phyloP scores from a whole-genome alignment of 2,329 filamentous ascomycete species.

The Ilyonectria mors-panacis region DNA sequence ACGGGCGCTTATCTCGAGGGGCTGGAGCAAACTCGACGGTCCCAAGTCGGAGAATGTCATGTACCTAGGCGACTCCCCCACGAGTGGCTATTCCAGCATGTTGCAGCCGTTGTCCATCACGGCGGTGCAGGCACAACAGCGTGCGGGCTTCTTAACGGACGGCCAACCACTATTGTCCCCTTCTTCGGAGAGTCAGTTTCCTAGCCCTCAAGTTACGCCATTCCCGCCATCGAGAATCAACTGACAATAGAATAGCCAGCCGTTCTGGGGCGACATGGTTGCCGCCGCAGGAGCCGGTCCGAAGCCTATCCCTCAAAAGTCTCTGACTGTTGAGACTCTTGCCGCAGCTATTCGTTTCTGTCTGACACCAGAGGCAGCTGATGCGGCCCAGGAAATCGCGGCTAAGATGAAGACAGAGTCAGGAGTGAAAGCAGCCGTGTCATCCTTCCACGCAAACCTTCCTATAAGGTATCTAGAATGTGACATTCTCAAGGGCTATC shows the following conservation, averaged over 20 bases:
- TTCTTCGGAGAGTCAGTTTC: constrained; percentile 72
- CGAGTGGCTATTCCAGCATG: constrained; percentile 79
- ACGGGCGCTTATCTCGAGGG: constrained; percentile 77
- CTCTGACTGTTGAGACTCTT: not conserved
- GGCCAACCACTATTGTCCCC: constrained; percentile 79
- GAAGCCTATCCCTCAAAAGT: constrained; percentile 3
- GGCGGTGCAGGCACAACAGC: constrained; percentile 80
- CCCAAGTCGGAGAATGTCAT: constrained; percentile 72
- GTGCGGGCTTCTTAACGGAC: constrained; percentile 76
- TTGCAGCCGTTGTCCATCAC: constrained; percentile 77
- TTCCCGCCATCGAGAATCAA: not conserved
- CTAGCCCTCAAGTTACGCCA: not conserved
- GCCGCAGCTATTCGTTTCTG: not conserved
- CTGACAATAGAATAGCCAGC: constrained; percentile 16
- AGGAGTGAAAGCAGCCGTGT: not conserved
- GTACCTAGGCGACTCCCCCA: constrained; percentile 80
- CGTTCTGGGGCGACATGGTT: constrained; percentile 35
- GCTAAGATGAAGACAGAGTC: not conserved
- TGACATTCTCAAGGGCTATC: not conserved
- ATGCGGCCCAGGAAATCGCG: not conserved
- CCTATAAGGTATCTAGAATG: not conserved
- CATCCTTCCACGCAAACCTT: not conserved
- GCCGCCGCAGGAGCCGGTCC: constrained; percentile 28
- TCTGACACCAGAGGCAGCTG: not conserved
- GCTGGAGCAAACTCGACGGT: constrained; percentile 78